Percentiles rank a stretch among this genome's conserved stretches.
phyloP scores from a whole-genome alignment of 108 stramenopile genomes.

The Skeletonema potamos region DNA sequence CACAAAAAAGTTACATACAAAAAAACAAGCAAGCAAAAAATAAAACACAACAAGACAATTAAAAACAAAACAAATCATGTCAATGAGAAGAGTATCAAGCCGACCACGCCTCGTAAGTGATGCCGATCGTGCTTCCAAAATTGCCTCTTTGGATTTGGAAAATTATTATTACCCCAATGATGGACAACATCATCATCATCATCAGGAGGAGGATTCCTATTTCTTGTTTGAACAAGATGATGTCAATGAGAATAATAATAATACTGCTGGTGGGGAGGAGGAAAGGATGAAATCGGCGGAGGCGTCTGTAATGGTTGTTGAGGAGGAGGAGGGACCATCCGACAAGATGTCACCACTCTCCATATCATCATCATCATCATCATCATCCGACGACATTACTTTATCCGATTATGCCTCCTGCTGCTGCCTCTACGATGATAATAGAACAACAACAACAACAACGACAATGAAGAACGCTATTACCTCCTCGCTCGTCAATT shows the following conservation, averaged over 20 bases:
- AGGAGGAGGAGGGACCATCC: not conserved
- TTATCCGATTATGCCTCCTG: not conserved
- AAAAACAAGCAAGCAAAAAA: too few species aligned
- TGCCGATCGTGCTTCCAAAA: slow-evolving; percentile 1
- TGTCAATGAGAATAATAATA: not conserved
- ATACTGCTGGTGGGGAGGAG: not conserved
- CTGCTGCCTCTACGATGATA: not conserved
- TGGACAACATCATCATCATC: not conserved
- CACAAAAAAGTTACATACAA: too few species aligned
- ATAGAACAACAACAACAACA: not conserved
- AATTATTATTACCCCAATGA: not conserved
- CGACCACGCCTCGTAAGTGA: slow-evolving; percentile 2
- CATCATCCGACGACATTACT: not conserved
- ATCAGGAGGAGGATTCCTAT: not conserved
- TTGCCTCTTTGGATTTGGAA: not conserved
- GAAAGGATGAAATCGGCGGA: too few species aligned
- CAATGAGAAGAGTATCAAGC: slow-evolving; percentile 1
- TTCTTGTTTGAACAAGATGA: not conserved
- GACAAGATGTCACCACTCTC: too few species aligned
- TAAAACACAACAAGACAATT: too few species aligned
- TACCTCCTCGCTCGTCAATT: not conserved
- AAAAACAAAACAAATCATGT: too few species aligned
- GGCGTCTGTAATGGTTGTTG: not conserved
- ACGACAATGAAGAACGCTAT: too few species aligned
- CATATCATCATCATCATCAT: too few species aligned